Base-by-base conservation (phyloP, 345 rosid species). In the Chamaenerion angustifolium region DNA sequence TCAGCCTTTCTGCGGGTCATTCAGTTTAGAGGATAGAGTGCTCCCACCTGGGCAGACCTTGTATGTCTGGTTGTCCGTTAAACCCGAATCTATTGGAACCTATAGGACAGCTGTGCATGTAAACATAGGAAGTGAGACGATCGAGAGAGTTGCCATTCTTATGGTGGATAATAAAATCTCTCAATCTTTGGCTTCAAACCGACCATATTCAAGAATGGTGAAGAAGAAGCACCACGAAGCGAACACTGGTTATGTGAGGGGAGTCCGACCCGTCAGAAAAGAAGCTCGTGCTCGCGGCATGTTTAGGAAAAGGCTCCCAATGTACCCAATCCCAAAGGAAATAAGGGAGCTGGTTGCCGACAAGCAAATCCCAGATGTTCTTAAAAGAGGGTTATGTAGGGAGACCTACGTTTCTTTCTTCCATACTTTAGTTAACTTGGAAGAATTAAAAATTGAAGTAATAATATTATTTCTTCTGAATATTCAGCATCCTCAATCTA, bases 391-490 rank as follows among this genome's bases (percentile, higher is more conserved):
- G 60, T 70, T 86, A 3, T 70, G 74, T 0, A 45, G 25, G 16
- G 46, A 50, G 8, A 83, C 75, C 58, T 90, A 86, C 68, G 76
- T 70, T 40, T 27, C 57, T 43, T 83, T 67, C 71, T 90, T 70
- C 71, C 79, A 71, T 40, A 74, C 71, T 16, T 64, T 90, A 57
- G 52, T 90, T 65, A 58, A 79, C 62, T 72, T 83, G 87, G 98
- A 86, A 65, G 98, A 90, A 57, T 19, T 90, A 55, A 82, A 90
- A 55, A 64, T 86, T 42, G 94, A 86, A 96, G 94, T 85, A 74
- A 44, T 40, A 42, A 59, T 52, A 35, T 42, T 12, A 9, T 48
- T 37, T 51, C 18, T 11, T 48, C 19, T 12, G 40, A 61, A 40
- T 18, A 18, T 19, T 49, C 44, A 52, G 15, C 35, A 19, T 44